Evolutionary conservation across 345 rosid species (phyloP), one percentile per base, ranked within the genome.

Genomic region (Euphorbia lathyris): DNA sequence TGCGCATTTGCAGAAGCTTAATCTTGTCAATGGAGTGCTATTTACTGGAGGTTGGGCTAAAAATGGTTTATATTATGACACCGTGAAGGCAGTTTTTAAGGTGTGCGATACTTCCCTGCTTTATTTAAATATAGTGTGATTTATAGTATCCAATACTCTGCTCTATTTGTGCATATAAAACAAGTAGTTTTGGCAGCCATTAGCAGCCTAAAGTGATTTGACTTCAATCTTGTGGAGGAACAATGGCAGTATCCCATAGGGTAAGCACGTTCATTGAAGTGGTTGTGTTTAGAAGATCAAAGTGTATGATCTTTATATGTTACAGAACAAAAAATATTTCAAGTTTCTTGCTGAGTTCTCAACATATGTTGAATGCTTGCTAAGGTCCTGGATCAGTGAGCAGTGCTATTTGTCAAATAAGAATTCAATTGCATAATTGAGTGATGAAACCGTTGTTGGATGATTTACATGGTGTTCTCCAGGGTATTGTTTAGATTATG

Each of bases 31-130:
- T 48, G 98, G 97, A 62, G 88, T 89, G 67, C 86, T 94, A 59
- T 83, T 89, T 43, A 89, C 96, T 12, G 98, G 97, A 23, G 98
- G 98, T 61, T 86, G 98, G 97, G 96, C 91, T 65, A 94, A 88
- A 67, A 63, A 25, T 1, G 96, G 97, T 9, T 79, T 85, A 78
- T 94, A 84, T 80, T 87, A 73, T 59, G 77, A 83, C 25, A 78
- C 74, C 12, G 93, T 74, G 25, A 56, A 78, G 25, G 83, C 65
- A 36, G 63, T 91, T 56, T 88, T 85, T 74, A 73, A 74, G 86
- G 96, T 91, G 62, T 72, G 62, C 59, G 11, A 42, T 63, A 61
- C 34, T 38, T 56, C 8, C 19, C 59, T 5, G 19, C 25, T 13
- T 65, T 26, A 53, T 40, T 16, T 30, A 70, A 48, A 27, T 48